Base-by-base conservation (phyloP, 2,329 filamentous ascomycete species). In the Stachybotrys chlorohalonatus region DNA sequence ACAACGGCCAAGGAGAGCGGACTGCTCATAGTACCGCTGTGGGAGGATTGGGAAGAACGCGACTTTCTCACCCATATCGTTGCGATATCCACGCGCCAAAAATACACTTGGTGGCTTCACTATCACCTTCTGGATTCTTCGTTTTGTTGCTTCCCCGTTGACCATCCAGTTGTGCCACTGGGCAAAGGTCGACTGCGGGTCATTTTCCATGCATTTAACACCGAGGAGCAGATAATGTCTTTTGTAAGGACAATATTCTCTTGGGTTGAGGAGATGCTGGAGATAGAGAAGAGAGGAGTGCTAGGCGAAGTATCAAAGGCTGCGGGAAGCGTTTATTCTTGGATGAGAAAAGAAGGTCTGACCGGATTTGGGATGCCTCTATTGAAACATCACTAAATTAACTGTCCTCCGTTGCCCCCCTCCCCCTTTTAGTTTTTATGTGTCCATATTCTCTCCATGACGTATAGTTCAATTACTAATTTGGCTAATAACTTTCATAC, bases 131-230 rank as follows among this genome's bases (percentile, higher is more conserved):
- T 55, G 52, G n/a, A 57, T 31, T 16, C 52, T 1, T 49, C 52
- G 15, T 55, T 63, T 51, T 57, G 36, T 15, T 60, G 53, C 1
- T 64, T 56, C 39, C 60, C 71, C 8, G 64, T 76, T 1, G 67
- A 68, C 6, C 62, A 67, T 51, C 48, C 48, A 13, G 30, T 31
- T n/a, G 48, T 50, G 31, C 75, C 73, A 1, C 68, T 67, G 45
- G 73, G 73, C 0, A 62, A 67, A 16, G 64, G 64, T 49, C 63
- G 74, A 8, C 58, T 77, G 1, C 63, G 72, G 31, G 54, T 76
- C 1, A 67, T 70, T 17, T 56, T 77, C 30, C 73, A 77, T 57
- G 72, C 71, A 3, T 62, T 62, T 5, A 75, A 75, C 52, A 74
- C 70, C 2, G 56, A 63, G 17, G 63, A 58, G 1, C 61, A 77